phyloP scores from a whole-genome alignment of 441 rosid species.

The Brassica hybrid region DNA sequence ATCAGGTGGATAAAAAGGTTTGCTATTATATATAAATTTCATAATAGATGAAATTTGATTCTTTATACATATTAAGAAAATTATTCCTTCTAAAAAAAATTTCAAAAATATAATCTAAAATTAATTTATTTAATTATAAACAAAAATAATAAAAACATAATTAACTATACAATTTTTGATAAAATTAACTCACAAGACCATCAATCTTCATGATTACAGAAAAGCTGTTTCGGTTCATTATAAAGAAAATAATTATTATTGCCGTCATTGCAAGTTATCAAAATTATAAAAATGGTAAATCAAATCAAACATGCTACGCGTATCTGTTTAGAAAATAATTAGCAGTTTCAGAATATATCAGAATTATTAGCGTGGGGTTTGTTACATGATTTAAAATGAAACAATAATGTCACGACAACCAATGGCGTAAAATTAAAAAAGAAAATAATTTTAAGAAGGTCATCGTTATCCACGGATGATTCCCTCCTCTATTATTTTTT shows the following conservation, averaged over 20 bases:
- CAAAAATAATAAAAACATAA: too few species aligned
- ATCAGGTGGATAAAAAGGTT: too few species aligned
- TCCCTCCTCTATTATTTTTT: constrained; percentile 10
- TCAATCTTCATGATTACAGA: too few species aligned
- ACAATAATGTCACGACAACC: constrained; percentile 6
- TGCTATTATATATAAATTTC: too few species aligned
- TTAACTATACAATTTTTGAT: too few species aligned
- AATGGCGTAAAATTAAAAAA: background rate
- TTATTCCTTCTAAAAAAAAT: too few species aligned
- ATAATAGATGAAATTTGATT: too few species aligned
- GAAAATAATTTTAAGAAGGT: background rate
- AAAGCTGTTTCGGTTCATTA: background rate
- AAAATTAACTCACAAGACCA: too few species aligned
- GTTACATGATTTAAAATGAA: constrained; percentile 19
- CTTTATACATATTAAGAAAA: too few species aligned
- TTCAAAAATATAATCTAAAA: too few species aligned
- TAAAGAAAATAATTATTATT: background rate
- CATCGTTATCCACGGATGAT: constrained; percentile 35
- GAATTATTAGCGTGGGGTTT: constrained; percentile 24
- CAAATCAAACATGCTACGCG: constrained; percentile 6
- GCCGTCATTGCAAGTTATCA: background rate
- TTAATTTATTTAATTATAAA: too few species aligned
- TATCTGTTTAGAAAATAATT: background rate
- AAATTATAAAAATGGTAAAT: background rate
- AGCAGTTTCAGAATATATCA: background rate